These are phyloP conservation scores for Talaromyces wortmannii DNA, from an alignment of 495 filamentous ascomycete genomes.

Conservation along the genomic window DNA sequence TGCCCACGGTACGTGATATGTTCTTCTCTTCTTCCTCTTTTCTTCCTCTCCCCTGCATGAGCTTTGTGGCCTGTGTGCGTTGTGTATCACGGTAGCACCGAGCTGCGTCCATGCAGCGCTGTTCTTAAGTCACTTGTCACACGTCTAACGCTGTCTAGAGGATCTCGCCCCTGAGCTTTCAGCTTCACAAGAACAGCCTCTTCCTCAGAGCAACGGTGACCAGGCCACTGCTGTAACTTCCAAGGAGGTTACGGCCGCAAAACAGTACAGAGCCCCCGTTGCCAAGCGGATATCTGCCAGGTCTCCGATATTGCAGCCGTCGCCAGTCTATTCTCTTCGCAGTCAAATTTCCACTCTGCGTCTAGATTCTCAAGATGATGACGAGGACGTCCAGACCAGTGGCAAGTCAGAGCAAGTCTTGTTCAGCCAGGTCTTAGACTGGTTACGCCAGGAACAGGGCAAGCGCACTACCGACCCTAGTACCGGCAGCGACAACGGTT, in stretches of 20 bases:
- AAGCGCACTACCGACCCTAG: slow-evolving; percentile 35
- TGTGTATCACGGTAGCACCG: too few species aligned
- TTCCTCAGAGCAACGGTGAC: neutral
- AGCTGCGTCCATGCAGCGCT: too few species aligned
- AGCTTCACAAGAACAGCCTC: neutral
- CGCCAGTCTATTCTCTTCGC: slow-evolving; percentile 4
- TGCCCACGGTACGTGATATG: neutral
- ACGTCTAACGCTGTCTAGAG: neutral
- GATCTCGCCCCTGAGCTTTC: neutral
- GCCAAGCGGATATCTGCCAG: slow-evolving; percentile 2
- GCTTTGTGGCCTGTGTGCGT: too few species aligned
- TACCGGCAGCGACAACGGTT: slow-evolving; percentile 12
- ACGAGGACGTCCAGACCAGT: slow-evolving; percentile 19
- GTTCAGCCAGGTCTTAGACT: slow-evolving; percentile 66
- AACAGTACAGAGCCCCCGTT: slow-evolving; percentile 7
- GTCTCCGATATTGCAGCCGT: slow-evolving; percentile 5
- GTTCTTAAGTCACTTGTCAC: too few species aligned
- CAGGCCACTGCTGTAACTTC: neutral
- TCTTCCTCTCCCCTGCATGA: too few species aligned
- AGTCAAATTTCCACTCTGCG: slow-evolving; percentile 2
- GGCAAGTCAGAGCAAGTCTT: slow-evolving; percentile 37
- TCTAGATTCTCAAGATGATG: slow-evolving; percentile 11
- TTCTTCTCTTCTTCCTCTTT: neutral
- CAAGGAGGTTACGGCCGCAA: slow-evolving; percentile 1
- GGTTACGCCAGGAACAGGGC: slow-evolving; percentile 70